Conservation (phyloP, 2,329 filamentous ascomycete genomes). For the Bipolaris cookei region DNA sequence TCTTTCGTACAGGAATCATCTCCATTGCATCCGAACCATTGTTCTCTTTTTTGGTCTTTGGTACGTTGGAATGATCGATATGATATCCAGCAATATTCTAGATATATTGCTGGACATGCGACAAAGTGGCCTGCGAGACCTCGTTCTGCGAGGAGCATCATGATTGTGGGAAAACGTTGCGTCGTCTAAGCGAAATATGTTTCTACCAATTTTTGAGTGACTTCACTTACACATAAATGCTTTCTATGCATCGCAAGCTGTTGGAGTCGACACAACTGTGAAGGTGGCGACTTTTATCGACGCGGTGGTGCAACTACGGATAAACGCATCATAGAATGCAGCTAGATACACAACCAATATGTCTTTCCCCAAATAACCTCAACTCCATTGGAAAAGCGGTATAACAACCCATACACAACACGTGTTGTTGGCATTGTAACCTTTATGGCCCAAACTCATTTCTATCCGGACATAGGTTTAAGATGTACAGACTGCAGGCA, state of each 20-base stretch:
- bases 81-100: background rate
- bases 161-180: background rate
- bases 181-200: background rate
- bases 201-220: background rate
- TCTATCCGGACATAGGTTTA: too few relatives aligned
- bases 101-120: background rate
- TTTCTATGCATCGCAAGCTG: background rate
- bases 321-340: slow-evolving; percentile 1
- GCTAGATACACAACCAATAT: background rate
- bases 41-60: background rate
- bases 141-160: background rate
- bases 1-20: slow-evolving; percentile 22
- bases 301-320: background rate
- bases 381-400: background rate
- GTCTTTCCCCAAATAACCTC: background rate
- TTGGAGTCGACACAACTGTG: background rate
- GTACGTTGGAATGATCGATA: background rate
- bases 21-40: slow-evolving; percentile 9
- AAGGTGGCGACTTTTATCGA: background rate
- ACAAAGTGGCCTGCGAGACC: background rate
- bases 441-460: too few relatives aligned
- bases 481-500: too few relatives aligned
- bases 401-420: background rate
- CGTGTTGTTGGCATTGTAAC: too few relatives aligned
- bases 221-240: background rate